Evolutionary conservation across 1,284 basidiomycete species (phyloP).

Genomic region (Termitomyces sp.): DNA sequence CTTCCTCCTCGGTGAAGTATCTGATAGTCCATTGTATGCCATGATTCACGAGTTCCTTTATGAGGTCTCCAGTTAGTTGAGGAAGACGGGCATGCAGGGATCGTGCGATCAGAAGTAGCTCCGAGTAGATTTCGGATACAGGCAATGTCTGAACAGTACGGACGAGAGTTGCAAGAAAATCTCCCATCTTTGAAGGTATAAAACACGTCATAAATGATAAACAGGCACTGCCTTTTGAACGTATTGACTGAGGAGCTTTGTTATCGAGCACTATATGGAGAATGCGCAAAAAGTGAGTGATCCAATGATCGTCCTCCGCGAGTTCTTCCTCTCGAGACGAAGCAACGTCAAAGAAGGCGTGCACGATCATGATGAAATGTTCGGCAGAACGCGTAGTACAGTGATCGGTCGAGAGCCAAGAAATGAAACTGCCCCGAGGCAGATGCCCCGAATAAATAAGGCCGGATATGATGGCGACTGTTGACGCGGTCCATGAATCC

Average conservation of each 20-base stretch:
- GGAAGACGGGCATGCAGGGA: constrained; percentile 20
- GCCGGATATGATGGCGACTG: constrained; percentile 33
- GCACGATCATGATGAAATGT: constrained; percentile 32
- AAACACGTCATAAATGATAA: constrained; percentile 14
- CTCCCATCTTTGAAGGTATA: constrained; percentile 4
- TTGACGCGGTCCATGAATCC: constrained; percentile 35
- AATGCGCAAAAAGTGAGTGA: constrained; percentile 19
- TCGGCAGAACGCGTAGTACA: constrained; percentile 19
- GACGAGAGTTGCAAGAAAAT: constrained; percentile 8
- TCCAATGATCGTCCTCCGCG: constrained; percentile 20
- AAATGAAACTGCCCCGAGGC: constrained; percentile 16
- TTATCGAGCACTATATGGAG: constrained; percentile 16
- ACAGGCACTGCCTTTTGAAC: constrained; percentile 19
- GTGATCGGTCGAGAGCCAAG: constrained; percentile 24
- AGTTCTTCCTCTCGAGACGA: constrained; percentile 7
- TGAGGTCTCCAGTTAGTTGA: constrained; percentile 22
- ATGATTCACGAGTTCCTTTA: constrained; percentile 30
- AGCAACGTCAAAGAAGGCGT: constrained; percentile 35
- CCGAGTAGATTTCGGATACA: constrained; percentile 17
- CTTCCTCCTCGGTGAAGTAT: constrained; percentile 28
- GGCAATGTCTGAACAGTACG: constrained; percentile 13
- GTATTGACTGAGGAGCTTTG: constrained; percentile 14
- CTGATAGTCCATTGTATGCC: constrained; percentile 41
- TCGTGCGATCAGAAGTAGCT: constrained; percentile 26
- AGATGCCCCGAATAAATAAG: constrained; percentile 36